These are phyloP conservation scores for Moricandia arvensis DNA, from an alignment of 345 rosid species.

Conservation along the genomic window DNA sequence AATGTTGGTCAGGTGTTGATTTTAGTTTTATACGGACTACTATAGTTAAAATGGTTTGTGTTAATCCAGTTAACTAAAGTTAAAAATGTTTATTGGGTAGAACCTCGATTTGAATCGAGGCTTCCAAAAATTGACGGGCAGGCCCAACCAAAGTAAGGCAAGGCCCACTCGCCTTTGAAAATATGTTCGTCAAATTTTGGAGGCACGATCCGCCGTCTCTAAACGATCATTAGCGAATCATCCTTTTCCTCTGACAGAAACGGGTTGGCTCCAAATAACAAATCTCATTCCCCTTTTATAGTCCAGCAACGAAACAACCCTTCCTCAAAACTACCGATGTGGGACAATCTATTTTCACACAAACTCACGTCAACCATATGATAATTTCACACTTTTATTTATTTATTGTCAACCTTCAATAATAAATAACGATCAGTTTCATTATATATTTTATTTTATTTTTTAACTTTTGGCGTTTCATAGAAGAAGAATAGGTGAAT, in stretches of 20 bases:
- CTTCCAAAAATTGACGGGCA: constrained; percentile 18
- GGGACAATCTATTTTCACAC: not conserved
- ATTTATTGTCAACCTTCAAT: not conserved
- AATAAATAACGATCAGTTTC: too few relatives aligned
- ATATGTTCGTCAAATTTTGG: constrained; percentile 48
- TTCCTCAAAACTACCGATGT: constrained; percentile 20
- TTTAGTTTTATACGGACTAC: too few relatives aligned
- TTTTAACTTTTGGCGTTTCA: too few relatives aligned
- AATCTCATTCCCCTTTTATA: not conserved
- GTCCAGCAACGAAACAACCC: not conserved
- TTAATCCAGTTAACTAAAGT: not conserved
- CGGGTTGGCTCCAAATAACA: constrained; percentile 22
- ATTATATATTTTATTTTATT: too few relatives aligned
- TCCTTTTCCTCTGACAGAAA: constrained; percentile 65
- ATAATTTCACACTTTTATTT: not conserved
- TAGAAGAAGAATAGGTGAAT: not conserved
- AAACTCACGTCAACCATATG: too few relatives aligned
- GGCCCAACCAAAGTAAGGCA: constrained; percentile 51
- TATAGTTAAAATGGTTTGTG: too few relatives aligned
- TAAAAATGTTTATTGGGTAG: not conserved
- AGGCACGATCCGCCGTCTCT: constrained; percentile 88
- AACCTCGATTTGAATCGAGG: not conserved
- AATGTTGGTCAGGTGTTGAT: too few relatives aligned
- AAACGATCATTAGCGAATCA: constrained; percentile 74
- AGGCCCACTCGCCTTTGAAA: constrained; percentile 49